phyloP scores from a whole-genome alignment of 2,329 filamentous ascomycete genomes.

The Cytospora piceicola region DNA sequence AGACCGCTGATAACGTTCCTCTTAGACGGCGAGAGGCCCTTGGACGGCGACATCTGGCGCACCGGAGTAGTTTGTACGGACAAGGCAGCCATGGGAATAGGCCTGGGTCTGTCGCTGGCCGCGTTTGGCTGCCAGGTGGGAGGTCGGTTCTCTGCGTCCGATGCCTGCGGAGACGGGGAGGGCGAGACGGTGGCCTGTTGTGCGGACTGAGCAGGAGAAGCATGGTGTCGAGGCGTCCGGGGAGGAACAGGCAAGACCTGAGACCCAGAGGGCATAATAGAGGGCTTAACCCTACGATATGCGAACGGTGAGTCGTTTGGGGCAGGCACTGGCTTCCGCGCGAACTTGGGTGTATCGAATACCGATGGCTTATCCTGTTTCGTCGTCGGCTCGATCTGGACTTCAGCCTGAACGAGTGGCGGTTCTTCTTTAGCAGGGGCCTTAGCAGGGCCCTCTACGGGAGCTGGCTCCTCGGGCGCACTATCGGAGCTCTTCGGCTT shows the following conservation, averaged over 20 bases:
- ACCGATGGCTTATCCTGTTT: slow-evolving; percentile 29
- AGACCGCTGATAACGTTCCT: slow-evolving; percentile 57
- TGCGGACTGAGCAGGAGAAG: slow-evolving; percentile 52
- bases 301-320: slow-evolving; percentile 31
- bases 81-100: slow-evolving; percentile 48
- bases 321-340: slow-evolving; percentile 24
- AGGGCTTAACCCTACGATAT: slow-evolving; percentile 38
- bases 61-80: slow-evolving; percentile 51
- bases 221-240: slow-evolving; percentile 47
- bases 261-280: slow-evolving; percentile 34
- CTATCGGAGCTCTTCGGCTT: slow-evolving; percentile 33
- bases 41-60: slow-evolving; percentile 62
- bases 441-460: neutral
- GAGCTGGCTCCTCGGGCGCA: slow-evolving; percentile 9
- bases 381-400: slow-evolving; percentile 23
- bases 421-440: slow-evolving; percentile 1
- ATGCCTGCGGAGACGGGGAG: slow-evolving; percentile 73
- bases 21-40: slow-evolving; percentile 37
- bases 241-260: slow-evolving; percentile 32
- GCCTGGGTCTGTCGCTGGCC: slow-evolving; percentile 49
- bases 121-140: slow-evolving; percentile 67
- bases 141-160: slow-evolving; percentile 79
- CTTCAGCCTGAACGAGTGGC: slow-evolving; percentile 23
- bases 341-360: slow-evolving; percentile 27
- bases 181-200: slow-evolving; percentile 61